Percentiles rank a stretch among this genome's conserved stretches.
phyloP scores from a whole-genome alignment of 345 rosid genomes.

The Euphorbia pulcherrima region DNA sequence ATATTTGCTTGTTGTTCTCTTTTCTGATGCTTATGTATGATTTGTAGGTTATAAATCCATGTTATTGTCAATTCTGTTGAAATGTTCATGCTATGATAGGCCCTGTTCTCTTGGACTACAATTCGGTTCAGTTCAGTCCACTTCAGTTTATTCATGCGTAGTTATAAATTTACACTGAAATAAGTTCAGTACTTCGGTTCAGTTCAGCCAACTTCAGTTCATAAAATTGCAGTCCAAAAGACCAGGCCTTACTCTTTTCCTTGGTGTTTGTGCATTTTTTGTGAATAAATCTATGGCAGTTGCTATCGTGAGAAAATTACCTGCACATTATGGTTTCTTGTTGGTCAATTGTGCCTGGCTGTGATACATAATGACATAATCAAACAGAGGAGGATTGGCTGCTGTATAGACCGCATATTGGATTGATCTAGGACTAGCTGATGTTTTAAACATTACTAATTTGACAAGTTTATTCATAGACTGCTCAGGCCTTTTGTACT shows the following conservation, averaged over 20 bases:
- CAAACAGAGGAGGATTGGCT: not conserved
- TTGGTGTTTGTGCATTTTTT: not conserved
- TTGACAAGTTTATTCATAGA: not conserved
- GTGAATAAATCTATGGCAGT: not conserved
- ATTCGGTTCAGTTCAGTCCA: too few species aligned
- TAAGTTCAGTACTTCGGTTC: too few species aligned
- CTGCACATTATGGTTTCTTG: not conserved
- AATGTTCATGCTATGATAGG: too few species aligned
- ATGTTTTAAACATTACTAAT: not conserved
- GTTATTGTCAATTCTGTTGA: too few species aligned
- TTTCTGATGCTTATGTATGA: not conserved
- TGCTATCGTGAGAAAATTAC: not conserved
- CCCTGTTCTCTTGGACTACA: too few species aligned
- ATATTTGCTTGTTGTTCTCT: not conserved
- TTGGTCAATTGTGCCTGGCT: not conserved
- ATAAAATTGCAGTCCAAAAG: too few species aligned
- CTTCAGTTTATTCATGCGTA: too few species aligned
- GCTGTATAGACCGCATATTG: not conserved
- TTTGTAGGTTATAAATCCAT: conserved; percentile 6
- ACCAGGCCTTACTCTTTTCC: not conserved
- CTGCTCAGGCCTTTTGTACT: not conserved
- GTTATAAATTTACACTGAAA: too few species aligned
- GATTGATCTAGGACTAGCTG: not conserved
- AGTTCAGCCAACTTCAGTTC: too few species aligned
- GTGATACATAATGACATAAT: too few species aligned